Evolutionary conservation across 1,284 basidiomycete genomes (phyloP).

Genomic region (Rhodotorula sp.): DNA sequence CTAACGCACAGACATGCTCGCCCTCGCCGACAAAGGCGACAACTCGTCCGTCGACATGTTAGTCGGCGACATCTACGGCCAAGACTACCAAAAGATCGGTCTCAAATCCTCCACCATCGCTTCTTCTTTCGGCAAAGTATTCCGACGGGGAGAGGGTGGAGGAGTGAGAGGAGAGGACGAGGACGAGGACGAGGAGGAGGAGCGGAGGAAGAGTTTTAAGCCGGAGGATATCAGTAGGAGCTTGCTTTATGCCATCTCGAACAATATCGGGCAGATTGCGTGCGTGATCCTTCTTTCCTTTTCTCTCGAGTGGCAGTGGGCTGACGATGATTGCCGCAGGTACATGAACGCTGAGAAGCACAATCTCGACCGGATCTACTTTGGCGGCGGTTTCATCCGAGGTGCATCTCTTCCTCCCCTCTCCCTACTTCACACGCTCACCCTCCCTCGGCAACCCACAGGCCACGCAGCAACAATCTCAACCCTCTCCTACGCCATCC

Average conservation of each 20-base stretch:
- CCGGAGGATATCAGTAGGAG: slow-evolving; percentile 74
- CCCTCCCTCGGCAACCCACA: slow-evolving; percentile 45
- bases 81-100: slow-evolving; percentile 88
- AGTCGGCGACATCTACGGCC: slow-evolving; percentile 92
- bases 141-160: slow-evolving; percentile 66
- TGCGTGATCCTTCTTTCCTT: slow-evolving; percentile 55
- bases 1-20: slow-evolving; percentile 77
- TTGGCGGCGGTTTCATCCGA: slow-evolving; percentile 98
- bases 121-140: slow-evolving; percentile 97
- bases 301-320: neutral
- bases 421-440: neutral
- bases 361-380: slow-evolving; percentile 94
- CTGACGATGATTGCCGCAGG: slow-evolving; percentile 51
- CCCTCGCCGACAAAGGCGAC: slow-evolving; percentile 87
- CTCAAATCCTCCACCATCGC: slow-evolving; percentile 97
- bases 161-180: neutral
- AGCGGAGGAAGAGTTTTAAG: slow-evolving; percentile 65
- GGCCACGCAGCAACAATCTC: slow-evolving; percentile 96
- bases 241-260: slow-evolving; percentile 91
- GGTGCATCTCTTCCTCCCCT: slow-evolving; percentile 57
- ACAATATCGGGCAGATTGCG: slow-evolving; percentile 99
- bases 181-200: slow-evolving; percentile 19
- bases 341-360: slow-evolving; percentile 99
- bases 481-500: slow-evolving; percentile 96
- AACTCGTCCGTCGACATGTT: slow-evolving; percentile 97